Evolutionary conservation across 2,329 filamentous ascomycete species (phyloP).

Genomic region (Scopulariopsis brevicaulis): DNA sequence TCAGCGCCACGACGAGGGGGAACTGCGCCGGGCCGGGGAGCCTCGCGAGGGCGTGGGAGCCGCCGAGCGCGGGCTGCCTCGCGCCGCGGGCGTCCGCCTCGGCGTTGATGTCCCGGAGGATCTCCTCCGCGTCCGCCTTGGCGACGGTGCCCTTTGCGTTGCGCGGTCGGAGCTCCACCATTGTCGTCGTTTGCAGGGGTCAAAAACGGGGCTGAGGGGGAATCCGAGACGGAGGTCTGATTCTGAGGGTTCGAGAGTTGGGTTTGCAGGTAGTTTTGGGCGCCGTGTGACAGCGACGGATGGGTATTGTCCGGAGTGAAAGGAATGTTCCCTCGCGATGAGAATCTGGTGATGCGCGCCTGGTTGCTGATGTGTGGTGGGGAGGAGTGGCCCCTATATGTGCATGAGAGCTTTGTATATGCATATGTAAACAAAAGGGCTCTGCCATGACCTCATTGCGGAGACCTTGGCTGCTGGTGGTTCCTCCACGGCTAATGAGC

Average conservation of each 20-base stretch:
- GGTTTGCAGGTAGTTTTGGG: not conserved
- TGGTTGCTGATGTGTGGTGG: not conserved
- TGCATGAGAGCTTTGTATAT: not conserved
- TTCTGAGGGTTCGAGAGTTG: not conserved
- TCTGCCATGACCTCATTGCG: not conserved
- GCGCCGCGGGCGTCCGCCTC: not conserved
- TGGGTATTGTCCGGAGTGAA: not conserved
- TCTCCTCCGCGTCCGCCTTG: not conserved
- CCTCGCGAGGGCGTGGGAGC: conserved; percentile 12
- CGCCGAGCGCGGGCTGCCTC: not conserved
- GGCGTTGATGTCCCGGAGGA: not conserved
- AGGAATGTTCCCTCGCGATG: not conserved
- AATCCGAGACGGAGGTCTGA: not conserved
- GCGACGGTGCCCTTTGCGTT: not conserved
- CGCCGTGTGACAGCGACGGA: not conserved
- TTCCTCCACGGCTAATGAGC: not conserved
- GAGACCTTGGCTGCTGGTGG: not conserved
- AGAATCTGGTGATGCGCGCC: not conserved
- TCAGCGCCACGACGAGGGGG: conserved; percentile 39
- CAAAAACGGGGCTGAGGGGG: not conserved
- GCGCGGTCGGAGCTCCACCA: conserved; percentile 4
- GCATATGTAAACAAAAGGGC: not conserved
- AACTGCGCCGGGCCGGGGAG: conserved; percentile 36
- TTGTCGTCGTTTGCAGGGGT: not conserved
- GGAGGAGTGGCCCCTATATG: not conserved